A percentile compares a stretch with the other conserved stretches of the same genome.
phyloP scores from a whole-genome alignment of 805 yeast genomes.

The Wickerhamomyces canadensis region DNA sequence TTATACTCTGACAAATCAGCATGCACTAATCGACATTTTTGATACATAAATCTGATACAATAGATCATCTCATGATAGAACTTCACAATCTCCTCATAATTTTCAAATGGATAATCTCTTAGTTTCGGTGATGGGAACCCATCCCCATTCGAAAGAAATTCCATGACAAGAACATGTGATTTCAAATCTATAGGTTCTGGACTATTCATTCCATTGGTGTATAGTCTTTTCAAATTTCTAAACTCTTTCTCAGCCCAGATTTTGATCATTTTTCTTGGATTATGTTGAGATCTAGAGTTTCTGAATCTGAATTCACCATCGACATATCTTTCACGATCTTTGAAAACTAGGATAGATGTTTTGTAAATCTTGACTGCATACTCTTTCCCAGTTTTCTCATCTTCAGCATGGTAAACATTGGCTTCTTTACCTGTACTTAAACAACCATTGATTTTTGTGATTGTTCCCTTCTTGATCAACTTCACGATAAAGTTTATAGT shows the following conservation, averaged over 20 bases:
- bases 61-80: constrained; percentile 76
- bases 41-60: constrained; percentile 83
- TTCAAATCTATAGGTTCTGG: constrained; percentile 90
- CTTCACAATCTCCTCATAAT: constrained; percentile 56
- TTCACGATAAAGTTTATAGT: constrained; percentile 80
- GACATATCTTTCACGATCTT: constrained; percentile 92
- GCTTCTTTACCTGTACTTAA: constrained; percentile 97
- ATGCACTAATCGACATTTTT: constrained; percentile 85
- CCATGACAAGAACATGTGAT: constrained; percentile 93
- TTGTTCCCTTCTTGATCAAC: constrained; percentile 75
- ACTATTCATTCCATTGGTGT: constrained; percentile 77
- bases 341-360: constrained; percentile 94
- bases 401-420: constrained; percentile 83
- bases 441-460: constrained; percentile 88
- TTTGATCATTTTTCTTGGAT: constrained; percentile 96
- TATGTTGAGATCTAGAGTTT: constrained; percentile 77
- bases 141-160: constrained; percentile 67
- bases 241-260: constrained; percentile 99
- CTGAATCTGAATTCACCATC: constrained; percentile 94
- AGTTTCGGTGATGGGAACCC: constrained; percentile 91
- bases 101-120: constrained; percentile 73
- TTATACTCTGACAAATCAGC: constrained; percentile 97
- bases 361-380: constrained; percentile 92
- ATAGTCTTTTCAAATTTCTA: constrained; percentile 79
- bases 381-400: constrained; percentile 42